Evolutionary conservation across 768 basidiomycete genomes (phyloP).

Genomic region (Auricularia sp.): DNA sequence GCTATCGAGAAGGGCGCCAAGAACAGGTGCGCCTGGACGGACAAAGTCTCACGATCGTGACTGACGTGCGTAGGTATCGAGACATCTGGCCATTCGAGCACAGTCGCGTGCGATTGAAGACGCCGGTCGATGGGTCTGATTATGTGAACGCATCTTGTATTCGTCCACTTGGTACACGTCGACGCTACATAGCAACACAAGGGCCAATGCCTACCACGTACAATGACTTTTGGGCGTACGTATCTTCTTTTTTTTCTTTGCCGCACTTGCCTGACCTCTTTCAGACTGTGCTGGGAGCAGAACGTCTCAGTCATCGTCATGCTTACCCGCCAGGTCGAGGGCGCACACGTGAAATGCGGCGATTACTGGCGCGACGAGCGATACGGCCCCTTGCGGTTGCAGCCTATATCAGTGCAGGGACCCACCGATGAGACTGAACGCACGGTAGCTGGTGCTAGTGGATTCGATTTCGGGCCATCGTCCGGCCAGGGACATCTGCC

Average conservation of each 20-base stretch:
- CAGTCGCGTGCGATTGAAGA: conserved; percentile 68
- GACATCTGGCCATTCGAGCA: conserved; percentile 98
- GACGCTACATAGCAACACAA: conserved; percentile 90
- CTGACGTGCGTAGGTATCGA: conserved; percentile 50
- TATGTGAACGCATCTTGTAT: conserved; percentile 95
- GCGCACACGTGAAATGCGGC: conserved; percentile 81
- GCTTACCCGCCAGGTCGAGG: conserved; percentile 89
- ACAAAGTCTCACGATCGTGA: neutral
- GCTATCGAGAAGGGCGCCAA: conserved; percentile 91
- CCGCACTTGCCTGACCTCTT: neutral
- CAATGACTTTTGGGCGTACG: conserved; percentile 89
- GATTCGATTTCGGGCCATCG: conserved; percentile 31
- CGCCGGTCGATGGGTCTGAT: conserved; percentile 23
- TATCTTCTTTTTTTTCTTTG: conserved; percentile 11
- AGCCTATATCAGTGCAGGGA: conserved; percentile 38
- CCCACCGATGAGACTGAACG: conserved; percentile 25
- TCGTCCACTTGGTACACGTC: conserved; percentile 70
- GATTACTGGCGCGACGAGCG: conserved; percentile 61
- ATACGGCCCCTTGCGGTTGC: conserved; percentile 65
- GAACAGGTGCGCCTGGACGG: conserved; percentile 53
- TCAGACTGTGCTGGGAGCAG: conserved; percentile 85
- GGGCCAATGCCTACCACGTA: conserved; percentile 87
- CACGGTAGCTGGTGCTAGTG: conserved; percentile 17
- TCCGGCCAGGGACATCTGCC: neutral
- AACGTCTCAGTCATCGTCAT: conserved; percentile 92